Conservation (phyloP, 2,329 filamentous ascomycete species). For the Neoascochyta sp. region DNA sequence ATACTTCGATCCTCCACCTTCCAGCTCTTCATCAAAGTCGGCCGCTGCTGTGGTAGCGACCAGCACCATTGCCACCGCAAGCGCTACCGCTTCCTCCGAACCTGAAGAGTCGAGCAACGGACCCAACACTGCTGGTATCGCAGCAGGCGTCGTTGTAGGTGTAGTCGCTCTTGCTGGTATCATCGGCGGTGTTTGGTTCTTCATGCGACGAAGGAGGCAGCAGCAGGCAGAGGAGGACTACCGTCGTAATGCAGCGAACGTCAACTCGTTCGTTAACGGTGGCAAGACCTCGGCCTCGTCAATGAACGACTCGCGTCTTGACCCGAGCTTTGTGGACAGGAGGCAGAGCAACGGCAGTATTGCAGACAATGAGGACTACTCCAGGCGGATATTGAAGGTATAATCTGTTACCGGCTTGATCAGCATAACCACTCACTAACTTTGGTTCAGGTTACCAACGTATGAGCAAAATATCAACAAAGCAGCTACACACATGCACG, state of each 20-base stretch:
- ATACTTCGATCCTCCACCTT: slow-evolving; percentile 26
- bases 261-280: slow-evolving; percentile 66
- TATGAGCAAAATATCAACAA: slow-evolving; percentile 27
- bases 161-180: slow-evolving; percentile 66
- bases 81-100: slow-evolving; percentile 27
- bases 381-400: slow-evolving; percentile 91
- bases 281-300: slow-evolving; percentile 63
- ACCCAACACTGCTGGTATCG: slow-evolving; percentile 78
- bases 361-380: slow-evolving; percentile 95
- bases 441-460: slow-evolving; percentile 34
- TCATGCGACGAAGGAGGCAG: slow-evolving; percentile 70
- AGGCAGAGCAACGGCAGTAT: slow-evolving; percentile 93
- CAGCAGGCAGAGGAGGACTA: slow-evolving; percentile 79
- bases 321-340: slow-evolving; percentile 75
- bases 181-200: slow-evolving; percentile 67
- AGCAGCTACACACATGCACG: no score
- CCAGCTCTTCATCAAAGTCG: slow-evolving; percentile 19
- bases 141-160: slow-evolving; percentile 81
- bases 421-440: no score
- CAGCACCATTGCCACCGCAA: slow-evolving; percentile 12
- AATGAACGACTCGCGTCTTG: slow-evolving; percentile 77
- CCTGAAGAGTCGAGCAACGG: slow-evolving; percentile 12
- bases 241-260: slow-evolving; percentile 72
- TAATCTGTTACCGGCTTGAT: no score
- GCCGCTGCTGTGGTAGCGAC: slow-evolving; percentile 15